phyloP scores from a whole-genome alignment of 2,329 filamentous ascomycete genomes.

The Lasiodiplodia citricola region DNA sequence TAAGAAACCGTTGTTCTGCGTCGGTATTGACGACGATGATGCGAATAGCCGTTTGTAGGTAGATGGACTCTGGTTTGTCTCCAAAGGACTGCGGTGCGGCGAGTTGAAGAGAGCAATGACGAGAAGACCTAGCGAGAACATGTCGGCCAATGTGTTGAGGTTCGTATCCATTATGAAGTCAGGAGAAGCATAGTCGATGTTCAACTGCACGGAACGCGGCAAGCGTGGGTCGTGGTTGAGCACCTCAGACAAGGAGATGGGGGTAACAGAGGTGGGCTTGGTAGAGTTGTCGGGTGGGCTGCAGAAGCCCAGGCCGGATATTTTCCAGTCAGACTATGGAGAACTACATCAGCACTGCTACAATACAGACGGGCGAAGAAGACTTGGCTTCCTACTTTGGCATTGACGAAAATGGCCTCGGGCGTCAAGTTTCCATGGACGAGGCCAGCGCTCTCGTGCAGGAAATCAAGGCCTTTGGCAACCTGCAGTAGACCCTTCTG shows the following conservation, averaged over 20 bases:
- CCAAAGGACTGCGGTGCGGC: slow-evolving; percentile 86
- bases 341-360: slow-evolving; percentile 21
- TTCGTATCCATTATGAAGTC: slow-evolving; percentile 94
- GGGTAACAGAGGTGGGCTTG: slow-evolving; percentile 75
- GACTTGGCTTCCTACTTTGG: slow-evolving; percentile 67
- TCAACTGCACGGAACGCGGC: slow-evolving; percentile 81
- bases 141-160: slow-evolving; percentile 81
- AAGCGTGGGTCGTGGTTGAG: slow-evolving; percentile 85
- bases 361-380: slow-evolving; percentile 18
- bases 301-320: slow-evolving; percentile 90
- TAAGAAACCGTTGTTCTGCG: slow-evolving; percentile 81
- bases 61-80: slow-evolving; percentile 78
- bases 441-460: slow-evolving; percentile 92
- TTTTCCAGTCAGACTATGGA: slow-evolving; percentile 90
- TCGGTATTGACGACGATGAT: slow-evolving; percentile 78
- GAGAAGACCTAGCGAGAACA: slow-evolving; percentile 90
- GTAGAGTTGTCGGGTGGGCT: slow-evolving; percentile 78
- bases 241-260: slow-evolving; percentile 81
- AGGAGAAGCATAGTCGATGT: slow-evolving; percentile 91
- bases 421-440: slow-evolving; percentile 95
- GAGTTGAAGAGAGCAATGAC: slow-evolving; percentile 92
- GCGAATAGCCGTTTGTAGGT: slow-evolving; percentile 85
- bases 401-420: slow-evolving; percentile 90
- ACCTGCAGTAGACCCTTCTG: slow-evolving; percentile 95
- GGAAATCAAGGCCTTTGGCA: slow-evolving; percentile 90